Base-by-base conservation (phyloP, 2,329 filamentous ascomycete genomes). In the Aspergillus alliaceus region DNA sequence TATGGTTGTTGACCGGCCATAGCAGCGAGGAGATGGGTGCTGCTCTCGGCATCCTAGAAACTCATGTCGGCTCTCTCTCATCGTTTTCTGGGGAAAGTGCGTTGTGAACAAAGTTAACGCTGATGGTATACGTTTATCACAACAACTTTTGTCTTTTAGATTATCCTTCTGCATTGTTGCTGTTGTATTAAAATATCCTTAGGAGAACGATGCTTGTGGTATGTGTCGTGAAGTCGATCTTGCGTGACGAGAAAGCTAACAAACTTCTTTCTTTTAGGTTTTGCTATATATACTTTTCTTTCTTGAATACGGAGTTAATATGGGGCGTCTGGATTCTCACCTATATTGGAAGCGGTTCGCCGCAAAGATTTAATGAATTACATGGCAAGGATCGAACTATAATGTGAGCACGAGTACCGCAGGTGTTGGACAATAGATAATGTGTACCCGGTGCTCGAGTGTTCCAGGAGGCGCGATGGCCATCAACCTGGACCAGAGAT, bases 1-100 rank as follows among this genome's bases (percentile, higher is more conserved):
- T 68, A 29, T 77, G 74, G 74, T 55, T 76, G 46, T 60, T 77
- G 59, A 76, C 74, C 1, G 74, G 74, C 25, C 71, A 70, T 39
- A 72, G 64, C 50, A 62, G 66, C 14, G 65, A 66, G 46, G 66
- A 71, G 50, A 66, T 69, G 52, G 63, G 63, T 31, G 63, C 66
- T 25, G 66, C 63, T 18, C 35, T 72, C 55, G 66, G 67, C 1
- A 66, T 70, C 32, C 58, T 70, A 47, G 71, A 71, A 29, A 59
- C 63, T 5, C 57, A 65, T 34, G 58, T 54, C 18, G 63, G 57
- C 35, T 47, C 59, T 4, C 59, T 66, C 25, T 55, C 63, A 2
- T 48, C 42, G 3, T 64, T 63, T 22, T 46, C 60, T 12, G 57
- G 62, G 15, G 51, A 66, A 27, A 15, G 44, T 51, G 54, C 20